Evolutionary conservation across 2,329 filamentous ascomycete species (phyloP).

Genomic region (Fusarium sambucinum): DNA sequence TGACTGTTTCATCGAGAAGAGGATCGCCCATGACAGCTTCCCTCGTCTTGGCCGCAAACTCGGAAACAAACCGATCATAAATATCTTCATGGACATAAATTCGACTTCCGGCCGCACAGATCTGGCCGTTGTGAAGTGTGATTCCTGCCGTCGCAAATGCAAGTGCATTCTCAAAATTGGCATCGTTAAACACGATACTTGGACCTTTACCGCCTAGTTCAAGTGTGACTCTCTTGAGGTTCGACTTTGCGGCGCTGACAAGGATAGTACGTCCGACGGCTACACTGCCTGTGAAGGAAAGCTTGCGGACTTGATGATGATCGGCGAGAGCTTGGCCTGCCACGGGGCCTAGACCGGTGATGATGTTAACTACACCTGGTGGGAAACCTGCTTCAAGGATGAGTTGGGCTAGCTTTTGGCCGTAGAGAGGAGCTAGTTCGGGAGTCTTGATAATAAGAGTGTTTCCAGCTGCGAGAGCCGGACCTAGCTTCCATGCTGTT

Average conservation of each 20-base stretch:
- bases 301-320: slow-evolving; percentile 75
- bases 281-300: slow-evolving; percentile 80
- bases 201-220: slow-evolving; percentile 79
- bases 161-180: slow-evolving; percentile 71
- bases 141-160: slow-evolving; percentile 59
- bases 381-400: slow-evolving; percentile 80
- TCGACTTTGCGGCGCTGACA: slow-evolving; percentile 77
- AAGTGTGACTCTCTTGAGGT: slow-evolving; percentile 81
- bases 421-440: slow-evolving; percentile 71
- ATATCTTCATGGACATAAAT: slow-evolving; percentile 69
- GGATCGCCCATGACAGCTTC: slow-evolving; percentile 43
- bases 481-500: slow-evolving; percentile 69
- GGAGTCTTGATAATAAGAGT: slow-evolving; percentile 71
- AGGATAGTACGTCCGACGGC: slow-evolving; percentile 75
- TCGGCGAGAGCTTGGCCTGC: slow-evolving; percentile 74
- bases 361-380: slow-evolving; percentile 77
- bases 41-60: slow-evolving; percentile 16
- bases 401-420: slow-evolving; percentile 71
- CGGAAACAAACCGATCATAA: slow-evolving; percentile 56
- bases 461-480: slow-evolving; percentile 71
- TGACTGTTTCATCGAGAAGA: slow-evolving; percentile 50
- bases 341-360: slow-evolving; percentile 75
- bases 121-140: slow-evolving; percentile 67
- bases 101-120: slow-evolving; percentile 70
- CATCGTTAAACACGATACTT: slow-evolving; percentile 69